Conservation (phyloP, 176 grass and related monocot genomes). For the Carex myosuroides region DNA sequence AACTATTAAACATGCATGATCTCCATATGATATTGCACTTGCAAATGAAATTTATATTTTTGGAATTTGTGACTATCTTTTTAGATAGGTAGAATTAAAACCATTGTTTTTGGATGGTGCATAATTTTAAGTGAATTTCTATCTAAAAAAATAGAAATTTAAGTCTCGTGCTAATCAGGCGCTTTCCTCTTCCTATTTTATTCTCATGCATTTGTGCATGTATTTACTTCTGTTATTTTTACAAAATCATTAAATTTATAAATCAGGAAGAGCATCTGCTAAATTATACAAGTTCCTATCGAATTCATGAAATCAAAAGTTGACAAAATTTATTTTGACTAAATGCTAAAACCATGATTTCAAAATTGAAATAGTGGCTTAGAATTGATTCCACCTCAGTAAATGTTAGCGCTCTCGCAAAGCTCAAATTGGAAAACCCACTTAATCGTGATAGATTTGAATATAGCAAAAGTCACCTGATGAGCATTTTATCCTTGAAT, state of each 20-base stretch:
- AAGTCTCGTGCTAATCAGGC: not conserved
- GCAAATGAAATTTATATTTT: no score
- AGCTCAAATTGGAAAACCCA: not conserved
- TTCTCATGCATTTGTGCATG: not conserved
- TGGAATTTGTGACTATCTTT: no score
- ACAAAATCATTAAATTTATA: no score
- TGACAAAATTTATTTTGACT: not conserved
- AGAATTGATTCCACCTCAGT: constrained; percentile 20
- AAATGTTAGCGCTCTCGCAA: not conserved
- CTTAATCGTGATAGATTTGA: not conserved
- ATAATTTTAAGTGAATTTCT: no score
- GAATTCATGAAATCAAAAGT: not conserved
- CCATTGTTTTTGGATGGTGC: no score
- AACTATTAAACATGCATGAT: no score
- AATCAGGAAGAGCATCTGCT: no score
- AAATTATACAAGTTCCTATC: not conserved
- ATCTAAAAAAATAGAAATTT: no score
- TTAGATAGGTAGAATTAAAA: no score
- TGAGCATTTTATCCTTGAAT: not conserved
- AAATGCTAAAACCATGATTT: constrained; percentile 1
- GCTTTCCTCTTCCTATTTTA: no score
- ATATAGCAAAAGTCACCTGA: not conserved
- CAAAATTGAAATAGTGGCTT: not conserved
- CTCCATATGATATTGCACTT: no score
- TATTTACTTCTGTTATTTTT: no score